Conservation (phyloP, 805 yeast genomes). For the Ogataea neopini region DNA sequence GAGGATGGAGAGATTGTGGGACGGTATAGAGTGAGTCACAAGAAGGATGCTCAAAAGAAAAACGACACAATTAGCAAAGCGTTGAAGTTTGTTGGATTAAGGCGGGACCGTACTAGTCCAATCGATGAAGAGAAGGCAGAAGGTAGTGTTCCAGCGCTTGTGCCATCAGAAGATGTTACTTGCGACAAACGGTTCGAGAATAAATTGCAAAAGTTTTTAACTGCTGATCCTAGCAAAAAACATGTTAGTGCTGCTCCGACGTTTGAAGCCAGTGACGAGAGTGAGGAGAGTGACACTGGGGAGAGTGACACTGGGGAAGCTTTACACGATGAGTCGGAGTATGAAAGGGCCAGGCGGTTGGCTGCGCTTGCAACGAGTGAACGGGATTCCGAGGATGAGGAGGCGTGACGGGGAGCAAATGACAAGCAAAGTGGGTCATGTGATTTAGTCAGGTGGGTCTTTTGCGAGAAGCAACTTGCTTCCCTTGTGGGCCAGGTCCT, state of each 20-base stretch:
- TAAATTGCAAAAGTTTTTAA: conserved; percentile 28
- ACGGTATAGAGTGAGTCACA: conserved; percentile 69
- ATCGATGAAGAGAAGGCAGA: conserved; percentile 26
- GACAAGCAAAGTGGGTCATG: not conserved
- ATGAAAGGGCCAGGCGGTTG: conserved; percentile 32
- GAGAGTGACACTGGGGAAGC: conserved; percentile 25
- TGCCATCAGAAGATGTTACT: conserved; percentile 19
- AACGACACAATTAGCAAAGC: conserved; percentile 23
- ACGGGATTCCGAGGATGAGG: conserved; percentile 40
- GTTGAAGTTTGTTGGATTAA: conserved; percentile 29
- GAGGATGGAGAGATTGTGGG: conserved; percentile 90
- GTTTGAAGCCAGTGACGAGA: conserved; percentile 14
- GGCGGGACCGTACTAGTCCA: conserved; percentile 14
- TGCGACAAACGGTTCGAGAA: conserved; percentile 26
- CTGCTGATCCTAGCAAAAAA: conserved; percentile 26
- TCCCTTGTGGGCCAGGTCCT: too few relatives aligned
- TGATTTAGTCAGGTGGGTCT: too few relatives aligned
- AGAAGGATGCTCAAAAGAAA: conserved; percentile 19
- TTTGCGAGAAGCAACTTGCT: too few relatives aligned
- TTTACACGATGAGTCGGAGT: conserved; percentile 23
- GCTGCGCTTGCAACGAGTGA: conserved; percentile 31
- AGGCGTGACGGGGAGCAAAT: conserved; percentile 24
- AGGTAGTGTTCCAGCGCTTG: conserved; percentile 20
- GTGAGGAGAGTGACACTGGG: conserved; percentile 15
- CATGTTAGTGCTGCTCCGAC: conserved; percentile 20